These are phyloP conservation scores for Metschnikowia shivogae DNA, from an alignment of 805 yeast species.

Conservation along the genomic window DNA sequence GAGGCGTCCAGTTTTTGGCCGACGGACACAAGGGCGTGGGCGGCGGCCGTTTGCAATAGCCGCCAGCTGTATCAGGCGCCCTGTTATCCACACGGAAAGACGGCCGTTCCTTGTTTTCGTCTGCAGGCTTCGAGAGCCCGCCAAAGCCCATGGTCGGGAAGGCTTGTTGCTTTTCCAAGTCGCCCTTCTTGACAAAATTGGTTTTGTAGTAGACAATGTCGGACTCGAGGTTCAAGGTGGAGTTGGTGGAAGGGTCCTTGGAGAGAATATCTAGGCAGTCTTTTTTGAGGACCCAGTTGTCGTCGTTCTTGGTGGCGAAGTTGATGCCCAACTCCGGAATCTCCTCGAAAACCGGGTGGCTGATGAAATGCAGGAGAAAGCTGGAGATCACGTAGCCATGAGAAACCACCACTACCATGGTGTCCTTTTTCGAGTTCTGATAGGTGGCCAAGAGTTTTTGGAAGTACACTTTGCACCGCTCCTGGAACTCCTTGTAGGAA, in stretches of 20 bases:
- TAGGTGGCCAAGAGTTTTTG: conserved; percentile 40
- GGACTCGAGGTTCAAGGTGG: conserved; percentile 34
- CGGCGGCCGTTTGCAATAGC: conserved; percentile 3
- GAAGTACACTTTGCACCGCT: conserved; percentile 36
- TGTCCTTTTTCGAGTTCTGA: conserved; percentile 29
- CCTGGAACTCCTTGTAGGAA: conserved; percentile 37
- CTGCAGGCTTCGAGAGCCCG: conserved; percentile 8
- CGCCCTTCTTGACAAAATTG: conserved; percentile 37
- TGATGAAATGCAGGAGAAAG: conserved; percentile 36
- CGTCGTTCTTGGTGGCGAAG: conserved; percentile 25
- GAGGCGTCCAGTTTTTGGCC: conserved; percentile 39
- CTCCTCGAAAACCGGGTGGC: conserved; percentile 43
- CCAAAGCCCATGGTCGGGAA: conserved; percentile 16
- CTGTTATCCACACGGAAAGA: conserved; percentile 29
- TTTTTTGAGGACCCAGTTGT: conserved; percentile 29
- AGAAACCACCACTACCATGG: conserved; percentile 35
- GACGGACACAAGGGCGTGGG: conserved; percentile 35
- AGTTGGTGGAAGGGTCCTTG: conserved; percentile 22
- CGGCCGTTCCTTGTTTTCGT: conserved; percentile 27
- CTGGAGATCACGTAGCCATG: conserved; percentile 42
- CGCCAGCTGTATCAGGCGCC: not conserved
- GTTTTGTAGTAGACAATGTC: conserved; percentile 44
- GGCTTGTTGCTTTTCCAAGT: conserved; percentile 19
- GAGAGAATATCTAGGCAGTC: conserved; percentile 32
- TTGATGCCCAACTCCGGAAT: conserved; percentile 39